These are phyloP conservation scores for Penicillium paradoxum DNA, from an alignment of 495 filamentous ascomycete species.

Conservation along the genomic window DNA sequence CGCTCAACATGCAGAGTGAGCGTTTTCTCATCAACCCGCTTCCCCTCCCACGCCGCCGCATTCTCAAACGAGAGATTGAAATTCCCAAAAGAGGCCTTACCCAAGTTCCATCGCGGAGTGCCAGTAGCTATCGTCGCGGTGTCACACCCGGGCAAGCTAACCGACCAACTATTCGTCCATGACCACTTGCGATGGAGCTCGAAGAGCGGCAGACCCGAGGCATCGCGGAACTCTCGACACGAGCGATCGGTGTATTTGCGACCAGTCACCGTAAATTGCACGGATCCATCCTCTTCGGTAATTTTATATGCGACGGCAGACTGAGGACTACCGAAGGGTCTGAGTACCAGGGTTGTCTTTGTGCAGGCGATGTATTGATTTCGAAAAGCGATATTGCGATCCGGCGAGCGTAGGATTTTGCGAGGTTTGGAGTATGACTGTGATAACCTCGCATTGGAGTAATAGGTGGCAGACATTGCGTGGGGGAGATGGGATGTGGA, in stretches of 20 bases:
- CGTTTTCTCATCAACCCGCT: conserved; percentile 15
- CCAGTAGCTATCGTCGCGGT: conserved; percentile 12
- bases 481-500: no score
- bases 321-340: conserved; percentile 13
- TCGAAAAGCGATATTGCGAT: conserved; percentile 23
- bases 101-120: conserved; percentile 9
- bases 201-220: conserved; percentile 26
- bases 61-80: conserved; percentile 27
- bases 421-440: conserved; percentile 9
- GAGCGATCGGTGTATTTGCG: conserved; percentile 19
- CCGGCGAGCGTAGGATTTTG: conserved; percentile 16
- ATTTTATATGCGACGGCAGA: conserved; percentile 23
- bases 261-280: conserved; percentile 20
- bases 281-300: conserved; percentile 16
- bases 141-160: conserved; percentile 23
- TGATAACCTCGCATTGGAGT: conserved; percentile 13
- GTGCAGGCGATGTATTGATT: conserved; percentile 17
- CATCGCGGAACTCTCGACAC: conserved; percentile 26
- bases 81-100: conserved; percentile 6
- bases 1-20: conserved; percentile 19
- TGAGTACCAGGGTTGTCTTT: conserved; percentile 20
- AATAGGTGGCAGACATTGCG: conserved; percentile 16
- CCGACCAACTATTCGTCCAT: conserved; percentile 15
- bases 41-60: conserved; percentile 15
- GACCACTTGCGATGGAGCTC: conserved; percentile 19